A percentile compares a stretch with the other conserved stretches of the same genome.
Conservation (phyloP, 805 yeast genomes). For the Spathaspora girioi region DNA sequence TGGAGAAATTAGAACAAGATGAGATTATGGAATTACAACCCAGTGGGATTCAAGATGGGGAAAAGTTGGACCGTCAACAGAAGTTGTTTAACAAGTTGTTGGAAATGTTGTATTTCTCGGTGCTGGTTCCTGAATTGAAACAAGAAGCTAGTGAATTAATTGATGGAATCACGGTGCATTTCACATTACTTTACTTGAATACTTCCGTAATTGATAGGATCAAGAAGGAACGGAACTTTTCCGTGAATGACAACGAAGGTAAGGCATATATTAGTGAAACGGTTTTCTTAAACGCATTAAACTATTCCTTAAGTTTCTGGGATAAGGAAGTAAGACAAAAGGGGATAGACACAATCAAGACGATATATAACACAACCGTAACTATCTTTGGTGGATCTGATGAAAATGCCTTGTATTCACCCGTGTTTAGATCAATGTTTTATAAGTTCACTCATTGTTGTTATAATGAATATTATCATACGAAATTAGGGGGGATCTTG, state of each 20-base stretch:
- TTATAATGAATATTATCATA: conserved; percentile 82
- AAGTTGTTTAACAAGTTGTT: conserved; percentile 60
- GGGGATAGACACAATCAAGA: conserved; percentile 64
- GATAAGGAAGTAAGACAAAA: conserved; percentile 63
- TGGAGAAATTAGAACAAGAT: conserved; percentile 31
- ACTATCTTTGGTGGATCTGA: conserved; percentile 69
- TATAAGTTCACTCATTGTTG: conserved; percentile 87
- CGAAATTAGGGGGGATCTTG: conserved; percentile 83
- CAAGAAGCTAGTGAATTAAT: conserved; percentile 65
- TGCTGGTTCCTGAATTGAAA: conserved; percentile 67
- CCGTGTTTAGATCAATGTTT: conserved; percentile 71
- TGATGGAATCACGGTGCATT: conserved; percentile 70
- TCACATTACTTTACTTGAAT: conserved; percentile 72
- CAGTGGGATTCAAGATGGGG: conserved; percentile 44
- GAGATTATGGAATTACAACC: conserved; percentile 27
- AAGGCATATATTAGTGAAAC: conserved; percentile 63
- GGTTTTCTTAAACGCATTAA: conserved; percentile 69
- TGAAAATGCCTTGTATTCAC: conserved; percentile 65
- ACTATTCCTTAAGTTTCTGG: conserved; percentile 77
- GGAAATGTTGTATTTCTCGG: conserved; percentile 71
- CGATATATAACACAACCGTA: conserved; percentile 58
- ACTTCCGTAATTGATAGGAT: conserved; percentile 67
- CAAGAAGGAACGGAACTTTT: conserved; percentile 65
- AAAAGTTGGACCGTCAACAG: conserved; percentile 57
- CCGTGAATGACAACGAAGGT: conserved; percentile 79